Conservation (phyloP, 352 stramenopile species). For the Thalassiosira livingstoniorum region DNA sequence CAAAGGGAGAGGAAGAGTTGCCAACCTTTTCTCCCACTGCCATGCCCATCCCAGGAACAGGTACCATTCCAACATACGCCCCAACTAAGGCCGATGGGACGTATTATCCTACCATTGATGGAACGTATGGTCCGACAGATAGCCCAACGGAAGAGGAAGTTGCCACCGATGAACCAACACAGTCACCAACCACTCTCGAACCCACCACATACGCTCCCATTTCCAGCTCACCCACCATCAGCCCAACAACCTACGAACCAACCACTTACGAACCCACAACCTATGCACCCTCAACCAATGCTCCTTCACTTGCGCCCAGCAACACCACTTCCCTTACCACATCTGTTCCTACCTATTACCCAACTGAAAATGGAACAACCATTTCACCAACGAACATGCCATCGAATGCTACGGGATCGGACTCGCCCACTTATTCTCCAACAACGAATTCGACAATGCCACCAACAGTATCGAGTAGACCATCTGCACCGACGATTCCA, state of each 20-base stretch:
- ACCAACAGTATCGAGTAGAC: background rate
- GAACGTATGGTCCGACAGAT: background rate
- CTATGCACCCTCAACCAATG: too few species aligned
- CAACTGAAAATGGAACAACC: background rate
- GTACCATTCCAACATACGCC: background rate
- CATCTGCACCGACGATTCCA: background rate
- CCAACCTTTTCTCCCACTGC: constrained; percentile 21
- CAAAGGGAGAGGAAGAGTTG: background rate
- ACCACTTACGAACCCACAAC: background rate
- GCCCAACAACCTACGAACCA: background rate
- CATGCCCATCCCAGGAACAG: background rate
- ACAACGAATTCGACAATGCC: constrained; percentile 3
- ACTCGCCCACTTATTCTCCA: constrained; percentile 10
- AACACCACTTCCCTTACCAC: too few species aligned
- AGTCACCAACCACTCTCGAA: background rate
- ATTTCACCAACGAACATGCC: background rate
- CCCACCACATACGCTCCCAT: background rate
- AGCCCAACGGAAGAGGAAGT: background rate
- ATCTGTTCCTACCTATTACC: background rate
- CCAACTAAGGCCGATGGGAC: background rate
- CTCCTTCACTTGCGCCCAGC: too few species aligned
- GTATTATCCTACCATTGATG: background rate
- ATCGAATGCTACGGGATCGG: background rate
- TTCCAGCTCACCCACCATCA: background rate
- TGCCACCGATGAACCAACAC: background rate